Percentiles rank a stretch among this genome's conserved stretches.
Conservation (phyloP, 2,329 filamentous ascomycete species). For the Metarhizium guizhouense region DNA sequence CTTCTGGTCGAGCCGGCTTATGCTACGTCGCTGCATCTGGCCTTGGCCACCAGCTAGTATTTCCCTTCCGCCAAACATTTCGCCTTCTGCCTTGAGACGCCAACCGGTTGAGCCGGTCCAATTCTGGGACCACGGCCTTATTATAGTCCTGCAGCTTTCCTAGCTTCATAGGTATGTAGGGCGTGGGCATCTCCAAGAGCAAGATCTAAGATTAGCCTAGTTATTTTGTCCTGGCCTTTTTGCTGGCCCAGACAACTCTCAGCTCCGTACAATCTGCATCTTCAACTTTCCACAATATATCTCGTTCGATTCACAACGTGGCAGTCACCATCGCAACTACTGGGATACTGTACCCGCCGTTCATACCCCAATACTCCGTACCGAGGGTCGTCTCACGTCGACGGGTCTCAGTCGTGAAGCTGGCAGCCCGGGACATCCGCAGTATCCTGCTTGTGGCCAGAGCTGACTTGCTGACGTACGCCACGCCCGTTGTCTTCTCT, state of each 20-base stretch:
- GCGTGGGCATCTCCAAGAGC: neutral
- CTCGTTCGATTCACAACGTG: too few relatives aligned
- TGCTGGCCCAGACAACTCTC: neutral
- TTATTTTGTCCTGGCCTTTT: neutral
- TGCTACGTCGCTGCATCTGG: neutral
- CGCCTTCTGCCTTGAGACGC: neutral
- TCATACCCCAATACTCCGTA: neutral
- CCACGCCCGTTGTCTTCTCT: neutral
- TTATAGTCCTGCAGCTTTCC: neutral
- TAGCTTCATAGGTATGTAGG: neutral
- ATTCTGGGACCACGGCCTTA: neutral
- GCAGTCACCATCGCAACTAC: neutral
- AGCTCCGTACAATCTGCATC: neutral
- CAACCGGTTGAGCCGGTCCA: neutral
- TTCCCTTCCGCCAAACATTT: neutral
- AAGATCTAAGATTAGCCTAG: neutral
- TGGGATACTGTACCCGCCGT: constrained; percentile 1
- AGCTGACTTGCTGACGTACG: neutral
- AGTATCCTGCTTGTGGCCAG: too few relatives aligned
- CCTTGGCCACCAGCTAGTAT: neutral
- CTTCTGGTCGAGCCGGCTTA: neutral
- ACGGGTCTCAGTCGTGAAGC: neutral
- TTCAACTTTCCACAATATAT: too few relatives aligned
- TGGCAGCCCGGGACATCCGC: neutral
- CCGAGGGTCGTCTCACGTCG: neutral